Evolutionary conservation across 805 yeast species (phyloP).

Genomic region (Wickerhamiella occidentalis): DNA sequence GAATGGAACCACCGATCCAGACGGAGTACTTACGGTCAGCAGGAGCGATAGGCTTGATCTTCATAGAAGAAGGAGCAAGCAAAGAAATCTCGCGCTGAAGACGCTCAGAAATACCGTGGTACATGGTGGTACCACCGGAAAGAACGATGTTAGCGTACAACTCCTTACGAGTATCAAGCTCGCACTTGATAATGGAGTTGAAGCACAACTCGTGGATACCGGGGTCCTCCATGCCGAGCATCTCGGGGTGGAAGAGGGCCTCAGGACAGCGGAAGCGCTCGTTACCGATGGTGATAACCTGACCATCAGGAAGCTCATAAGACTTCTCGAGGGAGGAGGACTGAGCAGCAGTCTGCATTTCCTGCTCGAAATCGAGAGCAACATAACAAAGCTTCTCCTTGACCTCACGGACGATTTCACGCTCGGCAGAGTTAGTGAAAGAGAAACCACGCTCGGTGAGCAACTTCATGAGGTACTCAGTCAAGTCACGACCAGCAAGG

Average conservation of each 20-base stretch:
- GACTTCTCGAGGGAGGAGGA: conserved; percentile 96
- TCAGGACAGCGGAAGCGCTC: conserved; percentile 99
- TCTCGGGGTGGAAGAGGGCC: conserved; percentile 98
- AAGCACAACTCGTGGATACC: conserved; percentile 98
- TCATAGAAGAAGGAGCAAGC: conserved; percentile 98
- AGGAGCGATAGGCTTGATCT: conserved; percentile 98
- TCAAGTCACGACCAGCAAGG: conserved; percentile 98
- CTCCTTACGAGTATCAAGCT: conserved; percentile 97
- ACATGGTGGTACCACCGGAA: conserved; percentile 99
- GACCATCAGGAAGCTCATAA: conserved; percentile 99
- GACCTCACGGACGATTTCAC: conserved; percentile 89
- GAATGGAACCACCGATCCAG: conserved; percentile 99
- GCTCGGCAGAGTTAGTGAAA: conserved; percentile 98
- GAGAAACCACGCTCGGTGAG: conserved; percentile 97
- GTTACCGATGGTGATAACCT: conserved; percentile 98
- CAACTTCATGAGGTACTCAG: conserved; percentile 98
- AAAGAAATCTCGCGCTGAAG: conserved; percentile 99
- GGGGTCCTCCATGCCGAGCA: conserved; percentile 81
- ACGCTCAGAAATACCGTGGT: conserved; percentile 99
- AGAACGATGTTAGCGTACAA: conserved; percentile 97
- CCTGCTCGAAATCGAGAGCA: conserved; percentile 98
- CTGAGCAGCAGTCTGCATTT: conserved; percentile 98
- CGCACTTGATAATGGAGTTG: conserved; percentile 96
- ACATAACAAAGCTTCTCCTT: conserved; percentile 98
- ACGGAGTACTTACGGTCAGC: conserved; percentile 99